Evolutionary conservation across 176 grass and related monocot species (phyloP).

Genomic region (Hyparrhenia diplandra): DNA sequence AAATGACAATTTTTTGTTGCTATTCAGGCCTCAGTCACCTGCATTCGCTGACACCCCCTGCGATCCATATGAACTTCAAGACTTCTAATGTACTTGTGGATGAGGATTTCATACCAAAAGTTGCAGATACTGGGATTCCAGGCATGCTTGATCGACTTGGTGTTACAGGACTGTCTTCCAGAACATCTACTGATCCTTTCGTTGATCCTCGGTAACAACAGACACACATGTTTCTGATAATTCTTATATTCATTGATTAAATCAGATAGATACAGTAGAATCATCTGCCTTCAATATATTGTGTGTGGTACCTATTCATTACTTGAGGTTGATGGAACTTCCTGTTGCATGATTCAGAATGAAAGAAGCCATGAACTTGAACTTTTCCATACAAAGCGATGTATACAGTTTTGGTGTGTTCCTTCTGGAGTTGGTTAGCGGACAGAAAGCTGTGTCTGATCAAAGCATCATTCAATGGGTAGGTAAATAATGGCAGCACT

Average conservation of each 20-base stretch:
- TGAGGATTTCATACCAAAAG: slow-evolving; percentile 78
- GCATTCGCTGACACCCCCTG: slow-evolving; percentile 79
- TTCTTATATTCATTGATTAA: not conserved
- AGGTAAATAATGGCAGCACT: slow-evolving; percentile 49
- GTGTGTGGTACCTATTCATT: not conserved
- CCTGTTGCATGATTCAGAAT: slow-evolving; percentile 39
- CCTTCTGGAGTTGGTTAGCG: slow-evolving; percentile 79
- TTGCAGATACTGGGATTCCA: slow-evolving; percentile 68
- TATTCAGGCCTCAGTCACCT: slow-evolving; percentile 69
- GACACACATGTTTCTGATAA: not conserved
- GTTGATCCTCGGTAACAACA: slow-evolving; percentile 73
- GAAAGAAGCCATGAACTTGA: slow-evolving; percentile 56
- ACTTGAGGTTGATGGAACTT: slow-evolving; percentile 6
- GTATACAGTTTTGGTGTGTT: slow-evolving; percentile 96
- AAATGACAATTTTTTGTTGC: slow-evolving; percentile 16
- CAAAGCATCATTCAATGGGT: slow-evolving; percentile 74
- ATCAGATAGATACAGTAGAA: slow-evolving; percentile 9
- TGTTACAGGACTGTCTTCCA: slow-evolving; percentile 42
- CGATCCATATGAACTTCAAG: slow-evolving; percentile 89
- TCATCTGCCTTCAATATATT: not conserved
- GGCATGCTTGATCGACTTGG: slow-evolving; percentile 67
- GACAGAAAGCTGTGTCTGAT: slow-evolving; percentile 48
- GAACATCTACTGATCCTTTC: slow-evolving; percentile 57
- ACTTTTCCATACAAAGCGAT: slow-evolving; percentile 66
- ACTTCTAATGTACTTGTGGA: slow-evolving; percentile 90